phyloP scores from a whole-genome alignment of 345 rosid genomes.

The Sonneratia caseolaris region DNA sequence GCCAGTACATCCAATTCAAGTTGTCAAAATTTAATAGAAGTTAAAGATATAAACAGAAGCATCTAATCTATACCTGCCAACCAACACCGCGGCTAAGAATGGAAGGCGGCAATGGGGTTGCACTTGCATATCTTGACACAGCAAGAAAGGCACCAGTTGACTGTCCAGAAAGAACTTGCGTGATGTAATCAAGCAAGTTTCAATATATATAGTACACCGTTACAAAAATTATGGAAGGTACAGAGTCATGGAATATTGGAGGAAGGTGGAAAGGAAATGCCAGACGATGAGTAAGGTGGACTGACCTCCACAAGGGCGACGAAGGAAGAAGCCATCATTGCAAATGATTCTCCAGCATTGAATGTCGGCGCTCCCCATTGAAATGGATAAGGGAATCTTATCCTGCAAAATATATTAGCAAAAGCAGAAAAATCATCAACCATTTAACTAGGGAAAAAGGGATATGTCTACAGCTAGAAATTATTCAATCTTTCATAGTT shows the following conservation, averaged over 20 bases:
- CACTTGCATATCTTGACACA: constrained; percentile 79
- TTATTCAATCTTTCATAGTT: background rate
- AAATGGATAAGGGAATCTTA: constrained; percentile 91
- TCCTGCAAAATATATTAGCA: constrained; percentile 36
- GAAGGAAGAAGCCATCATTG: constrained; percentile 92
- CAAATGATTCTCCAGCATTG: constrained; percentile 93
- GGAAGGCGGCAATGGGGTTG: constrained; percentile 91
- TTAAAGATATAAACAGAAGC: background rate
- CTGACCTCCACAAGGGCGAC: constrained; percentile 85
- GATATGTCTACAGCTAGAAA: too few relatives aligned
- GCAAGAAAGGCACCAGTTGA: constrained; percentile 86
- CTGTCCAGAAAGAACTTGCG: constrained; percentile 26
- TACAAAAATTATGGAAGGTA: background rate
- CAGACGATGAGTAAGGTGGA: background rate
- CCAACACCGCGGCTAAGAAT: constrained; percentile 92
- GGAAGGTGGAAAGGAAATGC: background rate
- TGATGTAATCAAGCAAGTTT: background rate
- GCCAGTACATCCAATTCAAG: background rate
- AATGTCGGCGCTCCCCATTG: constrained; percentile 99
- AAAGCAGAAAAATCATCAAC: background rate
- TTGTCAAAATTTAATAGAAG: background rate
- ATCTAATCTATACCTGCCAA: constrained; percentile 67
- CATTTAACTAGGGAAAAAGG: background rate
- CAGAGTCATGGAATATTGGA: background rate
- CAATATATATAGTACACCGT: background rate